Evolutionary conservation across 495 filamentous ascomycete genomes (phyloP), one percentile per base, ranked within the genome.

Genomic region (Immersiella caudata): DNA sequence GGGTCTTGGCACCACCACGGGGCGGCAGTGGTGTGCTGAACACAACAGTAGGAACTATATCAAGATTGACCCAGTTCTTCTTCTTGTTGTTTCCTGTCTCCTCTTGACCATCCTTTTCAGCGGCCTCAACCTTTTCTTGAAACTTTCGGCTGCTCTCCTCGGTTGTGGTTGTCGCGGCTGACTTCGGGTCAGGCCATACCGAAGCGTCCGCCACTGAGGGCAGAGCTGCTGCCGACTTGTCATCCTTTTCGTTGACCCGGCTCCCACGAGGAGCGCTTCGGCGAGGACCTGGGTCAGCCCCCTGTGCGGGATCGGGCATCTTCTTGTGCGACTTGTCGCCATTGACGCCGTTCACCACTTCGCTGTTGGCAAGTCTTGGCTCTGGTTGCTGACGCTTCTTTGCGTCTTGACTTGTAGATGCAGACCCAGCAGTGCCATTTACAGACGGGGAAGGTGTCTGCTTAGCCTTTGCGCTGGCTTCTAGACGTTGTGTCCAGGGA

Each of bases 161-260:
- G 8, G 29, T 33, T 46, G 40, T 14, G 67, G 90, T 87, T 49
- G 88, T 88, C 35, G 90, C 84, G 2, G 90, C 92, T 54, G 85
- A 89, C 64, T 97, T 90, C 1, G 93, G 93, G 9, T 95, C 97
- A 21, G 95, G 95, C 95, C 95, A 99, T 29, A 88, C 88, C 29
- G 85, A 81, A 49, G 90, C 83, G 78, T 86, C 90, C 40, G 90
- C 90, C 4, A 89, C 84, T 16, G 89, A 84, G 51, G 88, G 81
- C 18, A 84, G 58, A 20, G 78, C 67, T 3, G 67, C 73, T n/a
- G 73, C 36, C 35, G 62, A 50, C 67, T 83, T 82, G 20, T 80
- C 81, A 26, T 85, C 82, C 67, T 80, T 84, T 52, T 87, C 87
- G 8, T 73, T 69, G n/a, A 68, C 70, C 61, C 83, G 81, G 57